Evolutionary conservation across 2,329 filamentous ascomycete genomes (phyloP).

Genomic region (Biscogniauxia marginata): DNA sequence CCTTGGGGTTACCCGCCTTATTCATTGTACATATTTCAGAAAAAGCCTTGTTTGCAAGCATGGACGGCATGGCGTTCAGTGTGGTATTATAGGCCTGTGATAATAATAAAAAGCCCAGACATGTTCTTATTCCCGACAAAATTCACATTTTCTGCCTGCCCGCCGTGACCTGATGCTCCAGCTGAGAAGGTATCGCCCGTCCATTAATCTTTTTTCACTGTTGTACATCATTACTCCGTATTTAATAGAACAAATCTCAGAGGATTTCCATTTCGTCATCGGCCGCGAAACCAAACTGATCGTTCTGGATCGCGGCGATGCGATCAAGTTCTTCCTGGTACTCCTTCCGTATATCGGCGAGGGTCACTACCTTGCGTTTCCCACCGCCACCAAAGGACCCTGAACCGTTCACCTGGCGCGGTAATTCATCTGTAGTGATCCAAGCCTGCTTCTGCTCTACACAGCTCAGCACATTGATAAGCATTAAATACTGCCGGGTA

Average conservation of each 20-base stretch:
- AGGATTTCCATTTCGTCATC: conserved; percentile 56
- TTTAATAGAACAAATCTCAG: conserved; percentile 23
- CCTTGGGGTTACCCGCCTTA: conserved; percentile 1
- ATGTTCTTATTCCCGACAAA: conserved; percentile 4
- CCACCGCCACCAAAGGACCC: conserved; percentile 17
- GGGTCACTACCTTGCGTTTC: conserved; percentile 76
- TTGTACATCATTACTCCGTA: conserved; percentile 20
- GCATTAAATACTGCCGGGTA: conserved; percentile 76
- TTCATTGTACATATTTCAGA: conserved; percentile 27
- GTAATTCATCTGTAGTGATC: conserved; percentile 57
- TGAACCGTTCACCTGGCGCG: conserved; percentile 31
- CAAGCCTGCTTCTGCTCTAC: conserved; percentile 79
- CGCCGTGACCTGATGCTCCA: conserved; percentile 13
- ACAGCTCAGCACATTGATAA: conserved; percentile 91
- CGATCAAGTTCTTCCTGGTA: conserved; percentile 90
- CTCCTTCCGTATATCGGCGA: conserved; percentile 82
- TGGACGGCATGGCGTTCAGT: conserved; percentile 31
- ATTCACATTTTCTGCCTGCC: conserved; percentile 9
- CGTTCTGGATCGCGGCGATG: conserved; percentile 82
- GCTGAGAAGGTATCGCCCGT: conserved; percentile 30
- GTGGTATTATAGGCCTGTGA: conserved; percentile 16
- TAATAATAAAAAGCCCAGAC: conserved; percentile 10
- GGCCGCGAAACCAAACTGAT: conserved; percentile 75
- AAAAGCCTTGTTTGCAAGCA: conserved; percentile 21
- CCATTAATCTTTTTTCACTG: conserved; percentile 20